Evolutionary conservation across 1,284 basidiomycete genomes (phyloP).

Genomic region (Cryptococcus sp.): DNA sequence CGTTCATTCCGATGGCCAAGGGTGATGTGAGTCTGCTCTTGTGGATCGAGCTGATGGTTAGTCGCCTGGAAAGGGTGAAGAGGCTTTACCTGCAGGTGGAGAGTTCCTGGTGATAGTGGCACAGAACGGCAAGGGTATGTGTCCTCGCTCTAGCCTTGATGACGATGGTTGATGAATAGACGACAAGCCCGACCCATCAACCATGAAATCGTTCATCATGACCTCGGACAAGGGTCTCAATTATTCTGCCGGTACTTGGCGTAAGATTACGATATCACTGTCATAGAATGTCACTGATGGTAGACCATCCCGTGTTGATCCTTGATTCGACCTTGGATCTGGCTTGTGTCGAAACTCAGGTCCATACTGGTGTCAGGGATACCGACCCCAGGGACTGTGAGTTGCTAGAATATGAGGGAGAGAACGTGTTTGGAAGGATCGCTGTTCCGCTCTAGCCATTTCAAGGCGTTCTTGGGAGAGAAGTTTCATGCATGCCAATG

Average conservation of each 20-base stretch:
- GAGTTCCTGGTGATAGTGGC: slow-evolving; percentile 68
- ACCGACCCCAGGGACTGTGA: slow-evolving; percentile 44
- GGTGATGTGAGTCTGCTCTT: slow-evolving; percentile 41
- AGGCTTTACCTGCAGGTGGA: slow-evolving; percentile 32
- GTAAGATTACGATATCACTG: slow-evolving; percentile 53
- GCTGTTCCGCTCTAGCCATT: slow-evolving; percentile 18
- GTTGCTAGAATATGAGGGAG: slow-evolving; percentile 33
- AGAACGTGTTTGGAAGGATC: slow-evolving; percentile 30
- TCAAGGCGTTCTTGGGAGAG: background rate
- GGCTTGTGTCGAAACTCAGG: slow-evolving; percentile 47
- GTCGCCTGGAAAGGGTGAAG: slow-evolving; percentile 41
- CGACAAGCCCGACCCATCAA: slow-evolving; percentile 63
- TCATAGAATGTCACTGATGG: background rate
- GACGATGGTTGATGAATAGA: slow-evolving; percentile 45
- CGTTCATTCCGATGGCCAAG: slow-evolving; percentile 83
- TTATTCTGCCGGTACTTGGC: slow-evolving; percentile 80
- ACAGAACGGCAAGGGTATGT: slow-evolving; percentile 56
- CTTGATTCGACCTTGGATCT: slow-evolving; percentile 46
- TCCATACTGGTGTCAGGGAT: slow-evolving; percentile 34
- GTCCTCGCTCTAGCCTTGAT: background rate
- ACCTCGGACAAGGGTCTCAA: slow-evolving; percentile 71
- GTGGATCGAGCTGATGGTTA: slow-evolving; percentile 4
- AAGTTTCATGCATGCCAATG: background rate
- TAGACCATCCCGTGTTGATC: slow-evolving; percentile 47
- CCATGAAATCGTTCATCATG: slow-evolving; percentile 66